Evolutionary conservation across 2,329 filamentous ascomycete genomes (phyloP).

Genomic region (Tricladium varicosporioides): DNA sequence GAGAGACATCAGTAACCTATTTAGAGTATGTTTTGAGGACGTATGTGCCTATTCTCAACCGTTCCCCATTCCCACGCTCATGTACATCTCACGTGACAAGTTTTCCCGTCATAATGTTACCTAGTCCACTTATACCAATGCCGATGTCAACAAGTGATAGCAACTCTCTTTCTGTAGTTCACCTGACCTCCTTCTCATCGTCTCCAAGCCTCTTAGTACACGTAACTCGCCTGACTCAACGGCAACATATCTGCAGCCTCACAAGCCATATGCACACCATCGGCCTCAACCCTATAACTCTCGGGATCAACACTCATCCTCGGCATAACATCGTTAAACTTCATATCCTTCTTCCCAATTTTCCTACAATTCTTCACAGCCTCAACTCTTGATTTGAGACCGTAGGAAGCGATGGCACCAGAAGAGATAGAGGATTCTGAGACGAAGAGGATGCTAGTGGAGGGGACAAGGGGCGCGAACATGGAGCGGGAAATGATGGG

Average conservation of each 20-base stretch:
- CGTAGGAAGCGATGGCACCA: conserved; percentile 69
- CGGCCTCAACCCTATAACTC: conserved; percentile 82
- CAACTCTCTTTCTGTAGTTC: too few relatives aligned
- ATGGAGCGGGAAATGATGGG: conserved; percentile 81
- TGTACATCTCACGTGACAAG: too few relatives aligned
- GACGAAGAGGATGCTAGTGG: conserved; percentile 78
- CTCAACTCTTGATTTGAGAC: conserved; percentile 75
- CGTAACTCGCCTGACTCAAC: conserved; percentile 73
- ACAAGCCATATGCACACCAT: conserved; percentile 70
- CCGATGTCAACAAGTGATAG: too few relatives aligned
- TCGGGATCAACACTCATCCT: conserved; percentile 91
- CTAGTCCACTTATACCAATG: too few relatives aligned
- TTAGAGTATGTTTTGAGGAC: too few relatives aligned
- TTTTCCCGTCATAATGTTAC: too few relatives aligned
- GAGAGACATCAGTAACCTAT: too few relatives aligned
- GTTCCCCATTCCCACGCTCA: too few relatives aligned
- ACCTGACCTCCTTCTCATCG: too few relatives aligned
- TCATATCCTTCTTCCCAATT: conserved; percentile 85
- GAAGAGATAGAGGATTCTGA: conserved; percentile 67
- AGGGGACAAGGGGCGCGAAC: conserved; percentile 74
- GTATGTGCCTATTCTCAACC: too few relatives aligned
- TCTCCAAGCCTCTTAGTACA: conserved; percentile 51
- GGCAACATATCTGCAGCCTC: conserved; percentile 71
- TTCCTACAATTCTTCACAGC: conserved; percentile 72
- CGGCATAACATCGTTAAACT: conserved; percentile 79